Percentiles rank a stretch among this genome's conserved stretches.
These are phyloP conservation scores for Nectriaceae sp. DNA, from an alignment of 2,329 filamentous ascomycete species.

Conservation along the genomic window DNA sequence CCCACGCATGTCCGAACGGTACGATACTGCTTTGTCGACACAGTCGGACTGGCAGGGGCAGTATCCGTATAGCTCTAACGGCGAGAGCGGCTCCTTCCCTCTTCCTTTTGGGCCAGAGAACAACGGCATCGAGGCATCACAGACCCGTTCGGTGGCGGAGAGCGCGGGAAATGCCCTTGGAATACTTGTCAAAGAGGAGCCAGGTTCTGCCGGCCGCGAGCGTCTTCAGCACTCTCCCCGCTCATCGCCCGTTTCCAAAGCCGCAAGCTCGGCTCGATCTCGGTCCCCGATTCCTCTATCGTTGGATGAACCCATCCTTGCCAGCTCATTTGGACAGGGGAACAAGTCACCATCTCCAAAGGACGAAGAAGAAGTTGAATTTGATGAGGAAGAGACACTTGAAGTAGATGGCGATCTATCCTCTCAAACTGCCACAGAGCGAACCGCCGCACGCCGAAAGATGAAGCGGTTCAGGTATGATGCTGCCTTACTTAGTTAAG, in stretches of 20 bases:
- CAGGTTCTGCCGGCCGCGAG: conserved; percentile 41
- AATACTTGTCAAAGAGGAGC: conserved; percentile 65
- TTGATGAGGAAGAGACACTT: conserved; percentile 57
- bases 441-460: conserved; percentile 59
- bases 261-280: neutral
- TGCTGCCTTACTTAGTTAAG: neutral
- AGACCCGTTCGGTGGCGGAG: conserved; percentile 34
- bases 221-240: conserved; percentile 44
- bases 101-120: conserved; percentile 46
- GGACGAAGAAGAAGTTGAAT: conserved; percentile 53
- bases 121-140: conserved; percentile 22
- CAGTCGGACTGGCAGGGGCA: conserved; percentile 60
- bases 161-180: conserved; percentile 52
- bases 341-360: conserved; percentile 38
- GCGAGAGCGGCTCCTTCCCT: conserved; percentile 47
- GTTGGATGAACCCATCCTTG: conserved; percentile 3
- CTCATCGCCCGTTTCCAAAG: conserved; percentile 22
- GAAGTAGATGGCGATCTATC: conserved; percentile 40
- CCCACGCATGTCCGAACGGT: conserved; percentile 60
- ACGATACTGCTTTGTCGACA: conserved; percentile 53
- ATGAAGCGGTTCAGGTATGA: conserved; percentile 80
- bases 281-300: neutral
- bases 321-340: conserved; percentile 36
- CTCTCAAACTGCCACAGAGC: conserved; percentile 58
- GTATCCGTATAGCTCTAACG: conserved; percentile 51